Evolutionary conservation across 2,329 filamentous ascomycete species (phyloP).

Genomic region (Ceratocystis lukuohia): DNA sequence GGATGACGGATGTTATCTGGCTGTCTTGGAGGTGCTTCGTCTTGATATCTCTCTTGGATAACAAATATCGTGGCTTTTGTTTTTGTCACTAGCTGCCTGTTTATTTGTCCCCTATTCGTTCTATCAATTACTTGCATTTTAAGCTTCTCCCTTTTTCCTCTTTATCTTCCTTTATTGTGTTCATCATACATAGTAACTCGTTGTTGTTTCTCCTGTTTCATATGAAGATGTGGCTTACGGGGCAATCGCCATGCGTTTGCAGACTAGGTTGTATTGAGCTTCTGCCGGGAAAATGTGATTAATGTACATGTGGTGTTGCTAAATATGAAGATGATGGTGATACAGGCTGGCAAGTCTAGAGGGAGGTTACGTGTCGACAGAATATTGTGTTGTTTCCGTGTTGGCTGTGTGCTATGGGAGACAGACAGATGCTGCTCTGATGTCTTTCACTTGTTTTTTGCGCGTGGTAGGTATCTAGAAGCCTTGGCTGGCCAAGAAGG

Average conservation of each 20-base stretch:
- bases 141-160: not conserved
- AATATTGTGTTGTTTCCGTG: not conserved
- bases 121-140: not conserved
- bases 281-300: not conserved
- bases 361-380: not conserved
- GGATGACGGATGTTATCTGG: not conserved
- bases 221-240: not conserved
- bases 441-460: not conserved
- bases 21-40: conserved; percentile 8
- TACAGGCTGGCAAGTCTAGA: not conserved
- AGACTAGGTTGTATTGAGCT: not conserved
- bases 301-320: not conserved
- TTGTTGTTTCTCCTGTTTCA: not conserved
- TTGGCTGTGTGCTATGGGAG: not conserved
- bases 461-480: conserved; percentile 24
- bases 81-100: not conserved
- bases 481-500: conserved; percentile 27
- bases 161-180: not conserved
- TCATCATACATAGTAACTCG: conserved; percentile 3
- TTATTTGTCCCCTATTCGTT: not conserved
- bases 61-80: conserved; percentile 6
- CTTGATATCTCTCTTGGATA: conserved; percentile 8
- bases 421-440: not conserved
- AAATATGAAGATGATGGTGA: not conserved
- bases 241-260: too few relatives aligned